Base-by-base conservation (phyloP, 2,329 filamentous ascomycete genomes). In the Colletotrichum sidae region DNA sequence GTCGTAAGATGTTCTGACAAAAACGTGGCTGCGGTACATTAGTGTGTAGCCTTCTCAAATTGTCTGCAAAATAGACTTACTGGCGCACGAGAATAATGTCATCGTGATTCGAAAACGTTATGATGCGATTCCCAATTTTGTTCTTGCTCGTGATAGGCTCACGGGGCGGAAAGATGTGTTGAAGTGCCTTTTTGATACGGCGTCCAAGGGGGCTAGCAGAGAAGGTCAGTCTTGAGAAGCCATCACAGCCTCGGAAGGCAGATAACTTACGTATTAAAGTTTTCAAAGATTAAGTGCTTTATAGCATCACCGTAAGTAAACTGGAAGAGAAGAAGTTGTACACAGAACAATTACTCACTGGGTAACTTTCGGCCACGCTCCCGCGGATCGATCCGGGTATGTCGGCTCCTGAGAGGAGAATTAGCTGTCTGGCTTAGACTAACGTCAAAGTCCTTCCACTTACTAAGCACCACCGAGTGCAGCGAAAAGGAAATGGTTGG, bases 141-240 rank as follows among this genome's bases (percentile, higher is more conserved):
- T 84, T 84, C 69, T 88, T 90, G 73, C 78, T 85, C 8, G 90
- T 92, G 39, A 89, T 85, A 1, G 88, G 84, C 72, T 97, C 95
- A 58, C 94, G 85, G 0, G 96, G 96, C 6, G 96, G 96, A 73
- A 97, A 99, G 2, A 97, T 81, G 71, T 99, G 95, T 78, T 98
- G 97, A 46, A 99, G 78, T 12, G 98, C 92, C 76, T 96, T 94
- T 55, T 94, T 92, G 13, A 97, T 89, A 15, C 96, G 87, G 72
- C 90, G 85, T 59, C 96, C 96, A 6, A 98, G 82, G 39, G 86
- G 87, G 6, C 92, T 93, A 6, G 86, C 4, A 4, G 8, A 12
- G 2, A 10, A 17, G 10, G 42, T 67, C 45, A 67, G 55, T 13
- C 10, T n/a, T 25, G 15, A 17, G 25, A 25, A 5, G 4, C 25